These are phyloP conservation scores for Penicillium bialowiezense DNA, from an alignment of 495 filamentous ascomycete genomes.

Conservation along the genomic window DNA sequence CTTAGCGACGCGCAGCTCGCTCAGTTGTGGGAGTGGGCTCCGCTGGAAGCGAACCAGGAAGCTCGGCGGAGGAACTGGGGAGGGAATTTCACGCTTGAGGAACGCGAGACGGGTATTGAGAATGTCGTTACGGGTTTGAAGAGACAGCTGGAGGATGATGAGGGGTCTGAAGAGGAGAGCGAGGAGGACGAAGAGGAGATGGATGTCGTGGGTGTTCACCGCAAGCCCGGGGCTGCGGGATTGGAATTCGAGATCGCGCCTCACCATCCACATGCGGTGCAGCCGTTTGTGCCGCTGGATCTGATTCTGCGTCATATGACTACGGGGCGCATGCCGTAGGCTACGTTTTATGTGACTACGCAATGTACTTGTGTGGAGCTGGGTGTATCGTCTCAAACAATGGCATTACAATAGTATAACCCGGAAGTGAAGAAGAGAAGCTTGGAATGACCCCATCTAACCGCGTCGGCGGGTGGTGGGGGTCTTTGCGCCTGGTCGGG, in stretches of 20 bases:
- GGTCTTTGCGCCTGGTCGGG: constrained; percentile 32
- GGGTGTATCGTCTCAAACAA: too few relatives aligned
- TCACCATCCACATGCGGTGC: constrained; percentile 25
- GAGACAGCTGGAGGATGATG: constrained; percentile 54
- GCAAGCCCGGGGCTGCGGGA: constrained; percentile 35
- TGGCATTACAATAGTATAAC: constrained; percentile 11
- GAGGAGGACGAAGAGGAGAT: constrained; percentile 51
- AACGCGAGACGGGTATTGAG: constrained; percentile 61
- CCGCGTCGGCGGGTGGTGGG: constrained; percentile 52
- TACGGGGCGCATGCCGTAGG: constrained; percentile 42
- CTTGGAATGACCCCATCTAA: constrained; percentile 17
- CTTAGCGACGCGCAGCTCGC: constrained; percentile 39
- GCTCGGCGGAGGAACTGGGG: constrained; percentile 49
- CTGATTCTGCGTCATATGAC: constrained; percentile 56
- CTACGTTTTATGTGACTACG: neutral
- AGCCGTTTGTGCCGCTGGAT: constrained; percentile 42
- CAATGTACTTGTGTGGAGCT: neutral
- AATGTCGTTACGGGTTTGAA: constrained; percentile 69
- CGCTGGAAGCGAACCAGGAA: constrained; percentile 49
- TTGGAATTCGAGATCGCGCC: constrained; percentile 45
- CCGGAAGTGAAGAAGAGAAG: constrained; percentile 7
- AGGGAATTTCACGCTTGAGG: constrained; percentile 67
- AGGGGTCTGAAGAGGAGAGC: constrained; percentile 52
- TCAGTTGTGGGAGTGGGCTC: constrained; percentile 51
- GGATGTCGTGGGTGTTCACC: constrained; percentile 42